Evolutionary conservation across 352 stramenopile species (phyloP).

Genomic region (Phytophthora litchii): DNA sequence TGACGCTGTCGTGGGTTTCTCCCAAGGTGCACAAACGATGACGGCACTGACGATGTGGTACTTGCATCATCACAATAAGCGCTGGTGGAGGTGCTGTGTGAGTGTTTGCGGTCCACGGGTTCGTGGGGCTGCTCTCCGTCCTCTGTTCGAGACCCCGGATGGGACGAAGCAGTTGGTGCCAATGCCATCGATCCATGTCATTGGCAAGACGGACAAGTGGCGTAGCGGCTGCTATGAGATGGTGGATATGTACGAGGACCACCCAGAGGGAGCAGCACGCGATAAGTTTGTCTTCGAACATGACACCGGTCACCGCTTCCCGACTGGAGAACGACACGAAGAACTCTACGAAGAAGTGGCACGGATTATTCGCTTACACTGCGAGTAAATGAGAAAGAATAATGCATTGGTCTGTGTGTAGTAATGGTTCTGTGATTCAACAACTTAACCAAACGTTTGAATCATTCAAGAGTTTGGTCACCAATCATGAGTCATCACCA

Average conservation of each 20-base stretch:
- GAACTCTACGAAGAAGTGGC: slow-evolving; percentile 40
- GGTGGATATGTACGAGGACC: slow-evolving; percentile 44
- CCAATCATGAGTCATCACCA: too few species aligned
- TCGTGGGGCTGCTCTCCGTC: slow-evolving; percentile 29
- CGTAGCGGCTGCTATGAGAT: slow-evolving; percentile 46
- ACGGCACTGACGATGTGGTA: slow-evolving; percentile 56
- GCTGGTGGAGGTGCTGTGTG: slow-evolving; percentile 59
- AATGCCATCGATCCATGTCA: slow-evolving; percentile 68
- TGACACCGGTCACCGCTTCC: slow-evolving; percentile 49
- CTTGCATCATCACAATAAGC: slow-evolving; percentile 31
- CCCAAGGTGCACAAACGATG: slow-evolving; percentile 60
- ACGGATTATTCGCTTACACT: slow-evolving; percentile 35
- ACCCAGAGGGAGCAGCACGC: slow-evolving; percentile 19
- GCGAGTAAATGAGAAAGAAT: slow-evolving; percentile 11
- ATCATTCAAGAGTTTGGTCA: slow-evolving; percentile 2
- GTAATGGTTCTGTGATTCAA: too few species aligned
- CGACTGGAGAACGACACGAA: slow-evolving; percentile 37
- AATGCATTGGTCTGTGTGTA: too few species aligned
- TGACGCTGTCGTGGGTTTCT: slow-evolving; percentile 75
- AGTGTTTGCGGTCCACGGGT: slow-evolving; percentile 45
- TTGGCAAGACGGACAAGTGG: slow-evolving; percentile 64
- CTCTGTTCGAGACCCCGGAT: slow-evolving; percentile 47
- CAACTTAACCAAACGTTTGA: neutral
- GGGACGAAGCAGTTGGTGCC: slow-evolving; percentile 39
- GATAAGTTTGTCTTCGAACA: slow-evolving; percentile 49